A percentile compares a stretch with the other conserved stretches of the same genome.
Evolutionary conservation across 495 filamentous ascomycete species (phyloP).

Genomic region (Geoglossum glabrum): DNA sequence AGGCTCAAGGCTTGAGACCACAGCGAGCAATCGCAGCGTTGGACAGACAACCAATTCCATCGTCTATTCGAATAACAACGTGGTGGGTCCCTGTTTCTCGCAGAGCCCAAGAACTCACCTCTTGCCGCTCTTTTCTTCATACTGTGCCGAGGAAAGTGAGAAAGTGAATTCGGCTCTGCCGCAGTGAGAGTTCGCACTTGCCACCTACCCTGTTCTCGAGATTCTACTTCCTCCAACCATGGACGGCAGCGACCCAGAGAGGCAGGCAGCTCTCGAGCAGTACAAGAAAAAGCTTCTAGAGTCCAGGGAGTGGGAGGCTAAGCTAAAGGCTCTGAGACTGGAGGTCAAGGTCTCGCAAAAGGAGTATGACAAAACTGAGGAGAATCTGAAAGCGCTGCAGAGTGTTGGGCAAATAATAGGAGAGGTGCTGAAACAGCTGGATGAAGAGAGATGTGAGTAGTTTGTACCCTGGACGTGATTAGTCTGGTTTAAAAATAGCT

Average conservation of each 20-base stretch:
- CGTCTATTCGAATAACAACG: not conserved
- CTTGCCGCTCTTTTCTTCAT: not conserved
- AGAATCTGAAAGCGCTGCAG: slow-evolving; percentile 98
- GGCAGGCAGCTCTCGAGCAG: slow-evolving; percentile 62
- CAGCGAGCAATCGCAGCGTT: not conserved
- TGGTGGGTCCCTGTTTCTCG: not conserved
- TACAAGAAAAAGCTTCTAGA: slow-evolving; percentile 90
- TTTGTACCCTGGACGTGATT: not conserved
- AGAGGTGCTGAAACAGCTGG: slow-evolving; percentile 94
- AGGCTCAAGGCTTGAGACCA: not conserved
- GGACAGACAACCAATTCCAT: not conserved
- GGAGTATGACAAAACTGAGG: slow-evolving; percentile 91
- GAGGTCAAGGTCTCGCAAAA: slow-evolving; percentile 91
- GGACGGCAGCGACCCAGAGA: slow-evolving; percentile 33
- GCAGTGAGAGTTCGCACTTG: not conserved
- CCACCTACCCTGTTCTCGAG: not conserved
- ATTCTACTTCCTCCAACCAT: slow-evolving; percentile 6
- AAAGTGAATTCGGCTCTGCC: not conserved
- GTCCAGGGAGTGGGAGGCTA: slow-evolving; percentile 94
- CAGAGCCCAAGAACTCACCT: not conserved
- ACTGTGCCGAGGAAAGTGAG: not conserved
- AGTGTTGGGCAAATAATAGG: slow-evolving; percentile 99
- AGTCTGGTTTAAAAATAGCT: not conserved
- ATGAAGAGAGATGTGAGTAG: slow-evolving; percentile 88
- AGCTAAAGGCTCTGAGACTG: slow-evolving; percentile 73